phyloP scores from a whole-genome alignment of 2,329 filamentous ascomycete genomes.

The Xylaria multiplex region DNA sequence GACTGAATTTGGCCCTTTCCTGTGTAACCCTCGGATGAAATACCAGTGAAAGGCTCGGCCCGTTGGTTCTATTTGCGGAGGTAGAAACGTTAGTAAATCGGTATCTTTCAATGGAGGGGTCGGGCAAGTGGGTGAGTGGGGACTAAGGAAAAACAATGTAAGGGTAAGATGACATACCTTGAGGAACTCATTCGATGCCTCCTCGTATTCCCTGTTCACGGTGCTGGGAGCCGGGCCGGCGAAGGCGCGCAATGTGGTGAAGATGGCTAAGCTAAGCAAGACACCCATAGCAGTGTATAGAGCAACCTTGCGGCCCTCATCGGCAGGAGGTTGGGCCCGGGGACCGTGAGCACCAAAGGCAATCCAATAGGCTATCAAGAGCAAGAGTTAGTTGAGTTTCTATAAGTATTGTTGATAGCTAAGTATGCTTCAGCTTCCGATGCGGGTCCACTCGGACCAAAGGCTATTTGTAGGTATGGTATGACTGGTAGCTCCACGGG shows the following conservation, averaged over 20 bases:
- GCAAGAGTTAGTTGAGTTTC: constrained; percentile 51
- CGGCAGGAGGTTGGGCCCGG: constrained; percentile 82
- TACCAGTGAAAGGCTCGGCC: constrained; percentile 86
- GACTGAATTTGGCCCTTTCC: constrained; percentile 84
- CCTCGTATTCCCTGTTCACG: constrained; percentile 98
- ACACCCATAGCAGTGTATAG: constrained; percentile 77
- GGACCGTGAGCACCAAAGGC: constrained; percentile 97
- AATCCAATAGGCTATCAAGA: constrained; percentile 90
- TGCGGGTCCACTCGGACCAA: constrained; percentile 41
- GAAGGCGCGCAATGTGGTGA: constrained; percentile 75
- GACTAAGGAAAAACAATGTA: background rate
- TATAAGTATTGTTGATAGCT: constrained; percentile 2
- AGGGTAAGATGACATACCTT: constrained; percentile 69
- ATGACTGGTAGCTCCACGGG: constrained; percentile 19
- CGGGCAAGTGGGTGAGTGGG: background rate
- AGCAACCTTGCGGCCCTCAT: constrained; percentile 83
- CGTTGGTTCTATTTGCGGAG: constrained; percentile 72
- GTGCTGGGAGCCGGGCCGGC: constrained; percentile 80
- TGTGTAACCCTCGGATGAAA: constrained; percentile 80
- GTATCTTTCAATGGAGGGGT: constrained; percentile 6
- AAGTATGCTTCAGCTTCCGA: constrained; percentile 35
- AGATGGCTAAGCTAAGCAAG: constrained; percentile 73
- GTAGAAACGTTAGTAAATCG: constrained; percentile 32
- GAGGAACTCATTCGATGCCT: constrained; percentile 92
- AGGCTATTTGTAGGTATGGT: constrained; percentile 5